Evolutionary conservation across 768 basidiomycete species (phyloP).

Genomic region (Lactarius pseudohatsudake): DNA sequence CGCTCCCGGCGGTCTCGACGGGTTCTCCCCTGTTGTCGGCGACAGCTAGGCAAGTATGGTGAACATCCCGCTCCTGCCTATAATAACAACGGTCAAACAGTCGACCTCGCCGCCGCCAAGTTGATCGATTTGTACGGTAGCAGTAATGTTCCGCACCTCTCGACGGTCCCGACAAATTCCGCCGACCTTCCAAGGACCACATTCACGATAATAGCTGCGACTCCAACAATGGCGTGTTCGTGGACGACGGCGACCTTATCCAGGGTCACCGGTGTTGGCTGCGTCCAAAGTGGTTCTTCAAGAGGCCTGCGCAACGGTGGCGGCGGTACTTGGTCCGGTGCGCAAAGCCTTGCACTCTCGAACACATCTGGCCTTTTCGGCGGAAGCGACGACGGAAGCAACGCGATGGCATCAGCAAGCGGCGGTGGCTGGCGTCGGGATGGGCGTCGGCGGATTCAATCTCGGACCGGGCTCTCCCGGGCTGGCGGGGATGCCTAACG

Average conservation of each 20-base stretch:
- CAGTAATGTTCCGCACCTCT: constrained; percentile 80
- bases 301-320: no score
- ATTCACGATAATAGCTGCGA: no score
- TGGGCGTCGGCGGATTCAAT: no score
- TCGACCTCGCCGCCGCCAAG: constrained; percentile 58
- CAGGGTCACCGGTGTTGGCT: constrained; percentile 37
- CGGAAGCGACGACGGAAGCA: no score
- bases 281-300: no score
- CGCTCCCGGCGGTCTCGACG: constrained; percentile 23
- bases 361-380: no score
- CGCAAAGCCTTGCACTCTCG: no score
- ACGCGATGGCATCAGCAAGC: no score
- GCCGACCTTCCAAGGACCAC: constrained; percentile 52
- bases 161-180: constrained; percentile 82
- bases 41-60: constrained; percentile 97
- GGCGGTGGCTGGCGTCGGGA: no score
- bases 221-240: constrained; percentile 42
- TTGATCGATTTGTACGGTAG: constrained; percentile 65
- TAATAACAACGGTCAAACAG: constrained; percentile 37
- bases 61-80: constrained; percentile 70
- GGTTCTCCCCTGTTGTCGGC: constrained; percentile 56
- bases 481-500: no score
- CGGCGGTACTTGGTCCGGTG: no score
- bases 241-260: constrained; percentile 54
- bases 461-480: no score